Evolutionary conservation across 257 asterid species (phyloP).

Genomic region (Phtheirospermum japonicum): DNA sequence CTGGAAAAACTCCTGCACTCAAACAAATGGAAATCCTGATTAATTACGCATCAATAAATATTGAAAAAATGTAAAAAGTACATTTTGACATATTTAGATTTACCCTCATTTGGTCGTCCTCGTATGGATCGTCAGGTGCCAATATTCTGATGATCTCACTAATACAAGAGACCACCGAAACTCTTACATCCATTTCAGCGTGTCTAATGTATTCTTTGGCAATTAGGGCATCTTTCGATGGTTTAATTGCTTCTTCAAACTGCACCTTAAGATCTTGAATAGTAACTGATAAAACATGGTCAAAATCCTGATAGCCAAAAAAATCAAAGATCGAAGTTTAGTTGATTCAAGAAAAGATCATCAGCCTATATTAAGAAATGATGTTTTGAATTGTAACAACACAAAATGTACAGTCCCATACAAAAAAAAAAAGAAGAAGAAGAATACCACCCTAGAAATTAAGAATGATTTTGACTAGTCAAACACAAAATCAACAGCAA

Average conservation of each 20-base stretch:
- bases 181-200: conserved; percentile 26
- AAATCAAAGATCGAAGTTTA: conserved; percentile 4
- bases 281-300: not conserved
- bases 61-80: not conserved
- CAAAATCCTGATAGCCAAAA: conserved; percentile 19
- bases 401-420: not conserved
- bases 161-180: conserved; percentile 26
- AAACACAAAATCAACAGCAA: conserved; percentile 9
- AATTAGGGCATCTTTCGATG: conserved; percentile 21
- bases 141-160: conserved; percentile 26
- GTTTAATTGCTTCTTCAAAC: conserved; percentile 7
- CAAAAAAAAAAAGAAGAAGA: not conserved
- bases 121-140: conserved; percentile 27
- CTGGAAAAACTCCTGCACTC: conserved; percentile 25
- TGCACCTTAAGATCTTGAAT: not conserved
- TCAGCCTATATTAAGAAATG: not conserved
- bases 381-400: too few relatives aligned
- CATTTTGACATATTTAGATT: conserved; percentile 2
- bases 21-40: conserved; percentile 3
- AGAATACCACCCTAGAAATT: not conserved
- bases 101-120: conserved; percentile 26
- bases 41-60: not conserved
- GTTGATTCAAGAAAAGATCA: conserved; percentile 18
- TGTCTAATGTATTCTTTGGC: conserved; percentile 18
- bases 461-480: conserved; percentile 3